Base-by-base conservation (phyloP, 768 basidiomycete genomes). In the Tylopilus subfusipes region DNA sequence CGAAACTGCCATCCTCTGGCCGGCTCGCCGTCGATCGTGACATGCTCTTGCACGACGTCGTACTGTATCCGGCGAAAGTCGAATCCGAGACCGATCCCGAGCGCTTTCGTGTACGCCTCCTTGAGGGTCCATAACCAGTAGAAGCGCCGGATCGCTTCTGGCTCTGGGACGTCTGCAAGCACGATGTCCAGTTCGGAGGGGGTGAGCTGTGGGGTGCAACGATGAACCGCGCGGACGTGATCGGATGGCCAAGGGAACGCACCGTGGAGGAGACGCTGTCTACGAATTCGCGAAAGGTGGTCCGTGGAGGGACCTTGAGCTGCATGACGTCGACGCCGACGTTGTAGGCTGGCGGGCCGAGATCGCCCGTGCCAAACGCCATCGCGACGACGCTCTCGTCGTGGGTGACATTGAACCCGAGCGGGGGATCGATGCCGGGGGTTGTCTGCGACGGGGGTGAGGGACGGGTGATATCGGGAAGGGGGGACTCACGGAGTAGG, bases 111-210 rank as follows among this genome's bases (percentile, higher is more conserved):
- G 68, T 93, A 93, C 4, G 93, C 91, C 68, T 95, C 92, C 71
- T 95, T 95, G 66, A 90, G 71, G 8, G 93, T 93, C 92, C 92
- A 94, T 58, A 91, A 81, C 78, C 85, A 85, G 64, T 87, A 90
- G 68, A 93, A 88, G 16, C 75, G 73, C 42, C 75, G 73, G n/a
- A 88, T 70, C 3, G 77, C 79, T 56, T 85, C 82, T 9, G 71
- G 65, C 54, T 78, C 68, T 25, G 81, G 68, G 8, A 78, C 63
- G 11, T 75, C 72, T 18, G 73, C 67, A 14, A 72, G 63, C 42
- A 78, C 56, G 5, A 64, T 39, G 5, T 47, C 52, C 50, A 61
- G 68, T 57, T 81, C 79, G 19, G 61, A 55, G 2, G 64, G 51
- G 8, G 79, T 79, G 36, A 81, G 69, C 80, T 80, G 57, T 31